Percentiles rank a stretch among this genome's conserved stretches.
phyloP scores from a whole-genome alignment of 2,329 filamentous ascomycete species.

The Aureobasidium sp. region DNA sequence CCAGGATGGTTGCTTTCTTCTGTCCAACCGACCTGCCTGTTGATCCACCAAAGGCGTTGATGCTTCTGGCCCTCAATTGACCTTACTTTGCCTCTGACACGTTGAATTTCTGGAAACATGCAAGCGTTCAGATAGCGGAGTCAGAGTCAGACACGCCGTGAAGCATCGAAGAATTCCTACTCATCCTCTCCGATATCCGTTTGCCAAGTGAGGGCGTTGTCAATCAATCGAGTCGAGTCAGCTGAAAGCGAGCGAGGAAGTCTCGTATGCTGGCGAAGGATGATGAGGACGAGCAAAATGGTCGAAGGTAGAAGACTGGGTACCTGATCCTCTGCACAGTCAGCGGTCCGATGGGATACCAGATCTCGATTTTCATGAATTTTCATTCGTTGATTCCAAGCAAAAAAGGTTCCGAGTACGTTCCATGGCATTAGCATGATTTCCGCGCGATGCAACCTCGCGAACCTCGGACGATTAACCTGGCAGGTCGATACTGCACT shows the following conservation, averaged over 20 bases:
- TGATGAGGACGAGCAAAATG: neutral
- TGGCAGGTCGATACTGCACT: neutral
- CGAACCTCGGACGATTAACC: neutral
- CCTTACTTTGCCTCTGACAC: neutral
- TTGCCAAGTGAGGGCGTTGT: neutral
- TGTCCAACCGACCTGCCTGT: neutral
- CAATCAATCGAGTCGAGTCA: neutral
- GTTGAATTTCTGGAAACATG: neutral
- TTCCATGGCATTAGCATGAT: neutral
- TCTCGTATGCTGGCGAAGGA: neutral
- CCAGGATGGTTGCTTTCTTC: neutral
- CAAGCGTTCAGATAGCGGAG: neutral
- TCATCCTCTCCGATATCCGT: neutral
- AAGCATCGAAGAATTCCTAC: neutral
- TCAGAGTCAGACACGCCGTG: neutral
- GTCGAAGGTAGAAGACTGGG: slow-evolving; percentile 3
- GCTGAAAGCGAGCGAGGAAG: neutral
- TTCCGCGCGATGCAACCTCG: neutral
- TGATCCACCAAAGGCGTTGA: neutral
- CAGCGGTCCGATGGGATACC: too few relatives aligned
- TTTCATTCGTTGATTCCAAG: neutral
- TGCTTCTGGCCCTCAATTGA: neutral
- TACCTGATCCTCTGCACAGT: neutral
- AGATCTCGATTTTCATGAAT: neutral
- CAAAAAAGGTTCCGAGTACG: neutral